Evolutionary conservation across 2,329 filamentous ascomycete species (phyloP), one percentile per base, ranked within the genome.

Genomic region (Colletotrichum liaoningense): DNA sequence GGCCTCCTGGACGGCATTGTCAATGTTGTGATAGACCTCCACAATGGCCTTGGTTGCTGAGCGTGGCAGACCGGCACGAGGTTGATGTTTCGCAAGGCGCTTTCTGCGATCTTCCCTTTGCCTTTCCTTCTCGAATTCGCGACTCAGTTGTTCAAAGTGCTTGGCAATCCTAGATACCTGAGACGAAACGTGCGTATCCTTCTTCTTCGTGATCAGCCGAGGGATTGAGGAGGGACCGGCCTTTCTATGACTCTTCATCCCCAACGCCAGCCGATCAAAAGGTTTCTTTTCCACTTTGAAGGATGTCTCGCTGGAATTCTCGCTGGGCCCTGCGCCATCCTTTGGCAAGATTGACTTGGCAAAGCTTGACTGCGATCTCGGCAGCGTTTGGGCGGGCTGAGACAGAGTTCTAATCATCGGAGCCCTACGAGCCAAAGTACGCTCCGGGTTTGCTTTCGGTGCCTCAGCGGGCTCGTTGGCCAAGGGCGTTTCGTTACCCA

Each of bases 1-100:
- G 63, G 90, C 90, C 79, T 97, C 95, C 77, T 95, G 93, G 12
- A 98, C 95, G 24, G 97, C 97, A 81, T 98, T 95, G 70, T 95
- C 93, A 5, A 98, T 94, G 81, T 98, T 95, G 77, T 94, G 93
- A 80, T 98, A 99, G 9, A 99, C 95, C 81, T 98, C 94, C 19
- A 99, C 95, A 73, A 97, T 96, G 7, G 97, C 95, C 78, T 95
- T 97, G n/a, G 96, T 97, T 22, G 95, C 95, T 54, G 95, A 94
- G 76, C 97, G 91, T 24, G 97, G 96, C 26, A 91, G 83, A 80
- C 96, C 96, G 1, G 95, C 94, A 74, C 95, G 90, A 16, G 94
- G 94, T 80, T 90, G 87, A 56, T 88, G 86, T 79, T 92, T 95
- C 58, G 94, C 93, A 30, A 94, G 94, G 72, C 94, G 88, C 80